These are phyloP conservation scores for Rusavskia elegans DNA, from an alignment of 495 filamentous ascomycete species.

Conservation along the genomic window DNA sequence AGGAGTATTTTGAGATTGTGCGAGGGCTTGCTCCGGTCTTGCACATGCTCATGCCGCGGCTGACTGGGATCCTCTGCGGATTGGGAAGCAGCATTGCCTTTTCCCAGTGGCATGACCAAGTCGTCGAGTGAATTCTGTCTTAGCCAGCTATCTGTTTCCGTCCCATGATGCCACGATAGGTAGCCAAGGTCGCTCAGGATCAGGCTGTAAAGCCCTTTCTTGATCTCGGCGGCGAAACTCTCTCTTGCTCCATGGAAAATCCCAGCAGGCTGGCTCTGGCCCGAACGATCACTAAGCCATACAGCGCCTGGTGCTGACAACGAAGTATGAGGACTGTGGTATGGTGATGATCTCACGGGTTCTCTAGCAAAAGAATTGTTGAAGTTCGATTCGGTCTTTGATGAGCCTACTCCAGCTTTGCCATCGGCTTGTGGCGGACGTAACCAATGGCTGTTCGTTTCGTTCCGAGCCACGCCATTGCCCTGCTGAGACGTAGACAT, in stretches of 20 bases:
- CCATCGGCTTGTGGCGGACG: too few relatives aligned
- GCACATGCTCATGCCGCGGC: too few relatives aligned
- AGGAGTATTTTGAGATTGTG: neutral
- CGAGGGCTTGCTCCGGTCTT: too few relatives aligned
- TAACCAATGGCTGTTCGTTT: neutral
- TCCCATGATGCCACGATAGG: constrained; percentile 65
- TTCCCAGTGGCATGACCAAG: neutral
- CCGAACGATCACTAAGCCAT: neutral
- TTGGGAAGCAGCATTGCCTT: too few relatives aligned
- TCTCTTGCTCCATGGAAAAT: neutral
- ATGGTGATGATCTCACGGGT: neutral
- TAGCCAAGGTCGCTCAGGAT: constrained; percentile 82
- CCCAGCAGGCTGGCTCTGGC: too few relatives aligned
- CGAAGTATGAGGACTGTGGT: neutral
- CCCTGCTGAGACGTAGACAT: neutral
- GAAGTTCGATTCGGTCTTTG: neutral
- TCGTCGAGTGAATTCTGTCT: constrained; percentile 12
- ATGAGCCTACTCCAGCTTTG: neutral
- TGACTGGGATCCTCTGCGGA: too few relatives aligned
- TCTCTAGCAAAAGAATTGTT: neutral
- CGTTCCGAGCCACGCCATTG: neutral
- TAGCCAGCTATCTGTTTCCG: constrained; percentile 90
- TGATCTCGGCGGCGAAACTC: constrained; percentile 55
- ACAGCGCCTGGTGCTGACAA: neutral
- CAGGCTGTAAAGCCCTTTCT: constrained; percentile 66